Percentiles rank a stretch among this genome's conserved stretches.
Conservation (phyloP, 768 basidiomycete genomes). For the Tricholoma bakamatsutake region DNA sequence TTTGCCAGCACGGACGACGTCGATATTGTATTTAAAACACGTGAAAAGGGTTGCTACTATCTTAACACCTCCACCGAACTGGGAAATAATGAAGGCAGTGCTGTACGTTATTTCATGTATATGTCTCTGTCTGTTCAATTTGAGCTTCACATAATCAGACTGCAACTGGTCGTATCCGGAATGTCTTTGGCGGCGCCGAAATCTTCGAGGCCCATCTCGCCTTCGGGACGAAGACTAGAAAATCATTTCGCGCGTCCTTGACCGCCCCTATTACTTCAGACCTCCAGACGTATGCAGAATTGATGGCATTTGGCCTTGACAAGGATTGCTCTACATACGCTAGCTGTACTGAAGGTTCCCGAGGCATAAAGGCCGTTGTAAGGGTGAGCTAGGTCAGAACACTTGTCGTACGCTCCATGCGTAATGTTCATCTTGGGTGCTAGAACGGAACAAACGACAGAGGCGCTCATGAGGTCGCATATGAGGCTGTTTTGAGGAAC, state of each 20-base stretch:
- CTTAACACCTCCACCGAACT: constrained; percentile 85
- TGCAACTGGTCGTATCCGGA: constrained; percentile 74
- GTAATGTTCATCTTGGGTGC: constrained; percentile 12
- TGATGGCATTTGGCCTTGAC: constrained; percentile 69
- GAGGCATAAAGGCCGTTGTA: constrained; percentile 61
- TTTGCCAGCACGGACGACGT: constrained; percentile 57
- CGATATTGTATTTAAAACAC: constrained; percentile 73
- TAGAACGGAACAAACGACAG: constrained; percentile 31
- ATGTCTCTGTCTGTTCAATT: background rate
- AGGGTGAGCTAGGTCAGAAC: constrained; percentile 66
- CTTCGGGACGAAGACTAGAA: constrained; percentile 81
- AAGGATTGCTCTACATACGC: constrained; percentile 78
- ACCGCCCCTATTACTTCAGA: constrained; percentile 54
- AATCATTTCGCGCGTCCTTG: constrained; percentile 70
- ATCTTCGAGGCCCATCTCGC: constrained; percentile 77
- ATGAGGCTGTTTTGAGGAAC: constrained; percentile 77
- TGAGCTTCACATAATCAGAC: constrained; percentile 35
- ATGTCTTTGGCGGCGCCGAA: constrained; percentile 91
- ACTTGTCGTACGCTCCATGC: constrained; percentile 12
- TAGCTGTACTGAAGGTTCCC: constrained; percentile 57
- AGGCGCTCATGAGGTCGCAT: constrained; percentile 74
- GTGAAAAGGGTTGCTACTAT: constrained; percentile 71
- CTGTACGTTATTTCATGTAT: constrained; percentile 49
- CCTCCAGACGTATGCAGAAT: constrained; percentile 63
- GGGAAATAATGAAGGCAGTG: constrained; percentile 89